Percentiles rank a stretch among this genome's conserved stretches.
Evolutionary conservation across 176 grass and related monocot species (phyloP).

Genomic region (Carex myosuroides): DNA sequence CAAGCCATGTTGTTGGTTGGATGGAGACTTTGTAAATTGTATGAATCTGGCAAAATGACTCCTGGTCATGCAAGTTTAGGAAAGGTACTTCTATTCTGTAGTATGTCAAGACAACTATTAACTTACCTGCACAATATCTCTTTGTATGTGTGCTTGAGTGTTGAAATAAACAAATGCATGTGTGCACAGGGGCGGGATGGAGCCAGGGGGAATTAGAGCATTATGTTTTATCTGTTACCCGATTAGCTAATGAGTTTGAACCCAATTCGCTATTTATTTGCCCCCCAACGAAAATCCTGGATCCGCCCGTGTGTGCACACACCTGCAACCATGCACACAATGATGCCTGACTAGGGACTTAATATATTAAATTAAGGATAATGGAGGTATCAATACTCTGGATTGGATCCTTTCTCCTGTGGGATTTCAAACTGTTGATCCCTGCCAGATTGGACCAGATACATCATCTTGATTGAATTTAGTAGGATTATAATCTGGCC

Average conservation of each 20-base stretch:
- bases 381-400: not conserved
- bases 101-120: not conserved
- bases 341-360: not conserved
- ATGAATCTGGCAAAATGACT: conserved; percentile 94
- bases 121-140: not conserved
- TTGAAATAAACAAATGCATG: not conserved
- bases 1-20: conserved; percentile 95
- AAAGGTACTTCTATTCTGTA: conserved; percentile 44
- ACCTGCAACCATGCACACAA: not conserved
- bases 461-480: not conserved
- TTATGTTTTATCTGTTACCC: no score
- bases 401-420: not conserved
- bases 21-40: conserved; percentile 88
- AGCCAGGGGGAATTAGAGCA: no score
- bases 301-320: not conserved
- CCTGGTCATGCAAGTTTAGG: conserved; percentile 75
- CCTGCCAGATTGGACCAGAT: not conserved
- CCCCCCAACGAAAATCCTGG: no score
- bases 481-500: not conserved
- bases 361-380: not conserved
- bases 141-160: not conserved
- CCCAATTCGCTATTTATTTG: no score
- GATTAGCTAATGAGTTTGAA: no score
- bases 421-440: not conserved
- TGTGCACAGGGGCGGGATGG: not conserved